phyloP scores from a whole-genome alignment of 768 basidiomycete genomes.

The Gymnopilus junonius region DNA sequence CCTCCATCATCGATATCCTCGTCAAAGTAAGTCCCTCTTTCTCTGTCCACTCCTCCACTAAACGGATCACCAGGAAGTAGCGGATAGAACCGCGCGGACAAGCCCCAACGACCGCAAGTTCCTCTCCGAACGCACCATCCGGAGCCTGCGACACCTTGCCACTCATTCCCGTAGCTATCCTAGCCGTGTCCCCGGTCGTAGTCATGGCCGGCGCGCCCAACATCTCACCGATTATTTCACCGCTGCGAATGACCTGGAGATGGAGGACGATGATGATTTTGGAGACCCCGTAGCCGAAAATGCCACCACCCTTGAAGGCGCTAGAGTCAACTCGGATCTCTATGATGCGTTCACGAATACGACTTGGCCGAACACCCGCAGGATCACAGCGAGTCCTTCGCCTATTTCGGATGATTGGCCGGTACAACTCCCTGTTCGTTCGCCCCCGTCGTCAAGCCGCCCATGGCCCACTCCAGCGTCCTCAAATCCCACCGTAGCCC shows the following conservation, averaged over 20 bases:
- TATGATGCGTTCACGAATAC: slow-evolving; percentile 61
- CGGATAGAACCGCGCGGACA: slow-evolving; percentile 67
- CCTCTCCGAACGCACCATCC: slow-evolving; percentile 71
- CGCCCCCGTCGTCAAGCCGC: slow-evolving; percentile 29
- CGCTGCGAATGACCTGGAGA: slow-evolving; percentile 63
- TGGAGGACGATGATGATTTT: slow-evolving; percentile 73
- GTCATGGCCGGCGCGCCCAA: slow-evolving; percentile 39
- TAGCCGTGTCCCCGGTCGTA: slow-evolving; percentile 35
- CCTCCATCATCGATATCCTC: slow-evolving; percentile 73
- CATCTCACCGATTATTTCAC: slow-evolving; percentile 55
- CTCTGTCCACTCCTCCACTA: not conserved
- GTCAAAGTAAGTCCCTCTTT: slow-evolving; percentile 62
- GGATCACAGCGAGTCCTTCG: slow-evolving; percentile 33
- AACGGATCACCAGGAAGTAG: slow-evolving; percentile 60
- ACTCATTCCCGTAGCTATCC: slow-evolving; percentile 59
- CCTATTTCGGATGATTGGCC: slow-evolving; percentile 40
- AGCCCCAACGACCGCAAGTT: slow-evolving; percentile 57
- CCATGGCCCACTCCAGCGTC: slow-evolving; percentile 35
- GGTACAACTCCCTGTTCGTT: slow-evolving; percentile 19
- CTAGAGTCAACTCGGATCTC: slow-evolving; percentile 60
- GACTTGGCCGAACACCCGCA: slow-evolving; percentile 24
- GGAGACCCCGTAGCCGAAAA: slow-evolving; percentile 45
- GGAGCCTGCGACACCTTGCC: slow-evolving; percentile 61
- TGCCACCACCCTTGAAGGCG: slow-evolving; percentile 51
- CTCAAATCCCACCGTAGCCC: slow-evolving; percentile 17